Conservation (phyloP, 345 rosid species). For the Hibiscus tridactylites region DNA sequence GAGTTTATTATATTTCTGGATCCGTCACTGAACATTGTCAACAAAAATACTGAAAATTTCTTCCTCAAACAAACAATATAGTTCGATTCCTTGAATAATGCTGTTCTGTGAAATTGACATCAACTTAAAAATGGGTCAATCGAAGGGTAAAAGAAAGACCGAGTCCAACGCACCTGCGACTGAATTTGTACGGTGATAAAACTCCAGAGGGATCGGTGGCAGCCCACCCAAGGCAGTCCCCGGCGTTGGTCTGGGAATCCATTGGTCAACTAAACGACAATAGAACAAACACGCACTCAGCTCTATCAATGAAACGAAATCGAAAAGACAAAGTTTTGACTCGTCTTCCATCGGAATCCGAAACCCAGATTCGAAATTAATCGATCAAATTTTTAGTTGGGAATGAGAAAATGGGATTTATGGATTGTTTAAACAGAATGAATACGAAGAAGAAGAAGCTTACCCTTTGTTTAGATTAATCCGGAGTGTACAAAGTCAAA, state of each 20-base stretch:
- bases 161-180: slow-evolving; percentile 42
- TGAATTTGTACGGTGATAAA: slow-evolving; percentile 54
- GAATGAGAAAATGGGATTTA: no score
- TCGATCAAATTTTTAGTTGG: no score
- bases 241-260: slow-evolving; percentile 22
- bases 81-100: background rate
- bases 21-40: no score
- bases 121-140: background rate
- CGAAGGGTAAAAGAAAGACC: background rate
- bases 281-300: background rate
- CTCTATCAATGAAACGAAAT: background rate
- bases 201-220: slow-evolving; percentile 63
- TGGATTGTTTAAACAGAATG: background rate
- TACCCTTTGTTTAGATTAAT: background rate
- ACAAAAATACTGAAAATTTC: background rate
- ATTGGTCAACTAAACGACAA: slow-evolving; percentile 11
- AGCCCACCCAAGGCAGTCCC: slow-evolving; percentile 59
- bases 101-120: background rate
- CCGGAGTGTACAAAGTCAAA: background rate
- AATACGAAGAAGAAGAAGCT: background rate
- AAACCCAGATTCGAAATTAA: no score
- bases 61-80: background rate
- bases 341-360: no score
- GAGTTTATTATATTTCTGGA: no score
- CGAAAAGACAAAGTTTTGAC: background rate